phyloP scores from a whole-genome alignment of 768 basidiomycete species.

The Ephemerocybe angulata region DNA sequence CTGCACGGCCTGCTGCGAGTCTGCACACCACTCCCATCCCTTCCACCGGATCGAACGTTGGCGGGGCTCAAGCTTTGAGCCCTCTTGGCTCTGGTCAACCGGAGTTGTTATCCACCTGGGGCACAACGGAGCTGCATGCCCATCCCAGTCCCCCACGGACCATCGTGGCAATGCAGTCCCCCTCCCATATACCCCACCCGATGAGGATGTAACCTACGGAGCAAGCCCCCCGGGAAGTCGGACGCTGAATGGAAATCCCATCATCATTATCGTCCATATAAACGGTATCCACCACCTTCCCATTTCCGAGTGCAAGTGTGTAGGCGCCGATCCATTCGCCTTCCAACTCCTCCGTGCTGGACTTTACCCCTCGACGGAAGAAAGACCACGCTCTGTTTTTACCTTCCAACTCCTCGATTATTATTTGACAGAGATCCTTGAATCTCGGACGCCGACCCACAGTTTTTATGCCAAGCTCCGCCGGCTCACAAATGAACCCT shows the following conservation, averaged over 20 bases:
- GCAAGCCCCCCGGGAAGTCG: background rate
- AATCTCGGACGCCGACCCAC: conserved; percentile 17
- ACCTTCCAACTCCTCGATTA: conserved; percentile 14
- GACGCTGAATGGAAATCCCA: background rate
- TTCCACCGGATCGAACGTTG: background rate
- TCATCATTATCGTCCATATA: conserved; percentile 9
- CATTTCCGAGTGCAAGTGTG: conserved; percentile 3
- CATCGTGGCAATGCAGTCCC: background rate
- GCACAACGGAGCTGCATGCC: background rate
- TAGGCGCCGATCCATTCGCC: background rate
- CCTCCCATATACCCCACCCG: too few species aligned
- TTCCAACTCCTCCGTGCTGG: conserved; percentile 8
- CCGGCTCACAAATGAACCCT: conserved; percentile 13
- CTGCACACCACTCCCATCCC: background rate
- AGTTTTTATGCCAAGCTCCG: conserved; percentile 17
- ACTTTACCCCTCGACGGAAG: conserved; percentile 16
- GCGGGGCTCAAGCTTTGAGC: background rate
- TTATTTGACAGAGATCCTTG: conserved; percentile 12
- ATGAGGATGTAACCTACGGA: background rate
- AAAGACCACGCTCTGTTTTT: conserved; percentile 12
- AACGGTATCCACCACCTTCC: conserved; percentile 16
- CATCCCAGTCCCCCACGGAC: background rate
- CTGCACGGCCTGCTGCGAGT: background rate
- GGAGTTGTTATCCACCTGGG: background rate
- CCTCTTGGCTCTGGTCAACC: background rate